A percentile compares a stretch with the other conserved stretches of the same genome.
Conservation (phyloP, 805 yeast species). For the Saccharomycopsis malanga region DNA sequence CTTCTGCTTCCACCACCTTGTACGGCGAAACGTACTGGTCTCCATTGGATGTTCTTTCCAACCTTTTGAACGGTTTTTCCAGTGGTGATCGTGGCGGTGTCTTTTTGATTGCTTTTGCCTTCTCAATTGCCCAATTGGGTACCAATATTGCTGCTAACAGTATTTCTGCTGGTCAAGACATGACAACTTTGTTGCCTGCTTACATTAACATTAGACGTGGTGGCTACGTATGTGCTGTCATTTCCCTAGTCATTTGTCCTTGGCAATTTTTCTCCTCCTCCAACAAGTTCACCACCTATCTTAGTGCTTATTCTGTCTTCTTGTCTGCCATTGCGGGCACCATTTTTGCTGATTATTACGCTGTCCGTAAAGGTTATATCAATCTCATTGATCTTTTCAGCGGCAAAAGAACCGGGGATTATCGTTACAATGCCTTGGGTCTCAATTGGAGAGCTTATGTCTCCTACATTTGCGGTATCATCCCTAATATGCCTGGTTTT, state of each 20-base stretch:
- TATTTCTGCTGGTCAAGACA: conserved; percentile 65
- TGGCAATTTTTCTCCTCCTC: conserved; percentile 73
- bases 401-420: conserved; percentile 37
- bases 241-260: conserved; percentile 70
- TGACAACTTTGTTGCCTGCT: conserved; percentile 57
- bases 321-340: conserved; percentile 80
- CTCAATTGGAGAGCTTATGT: conserved; percentile 78
- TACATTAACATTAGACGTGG: conserved; percentile 74
- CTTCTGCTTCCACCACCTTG: conserved; percentile 65
- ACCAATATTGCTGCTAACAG: conserved; percentile 71
- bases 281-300: conserved; percentile 68
- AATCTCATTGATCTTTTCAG: conserved; percentile 58
- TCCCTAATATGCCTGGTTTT: conserved; percentile 82
- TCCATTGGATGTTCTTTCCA: conserved; percentile 68
- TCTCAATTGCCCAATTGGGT: conserved; percentile 72
- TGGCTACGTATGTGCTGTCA: conserved; percentile 64
- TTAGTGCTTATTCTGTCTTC: conserved; percentile 78
- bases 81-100: conserved; percentile 73
- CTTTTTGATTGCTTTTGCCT: conserved; percentile 62
- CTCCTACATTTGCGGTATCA: conserved; percentile 74
- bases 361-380: conserved; percentile 68
- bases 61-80: conserved; percentile 49
- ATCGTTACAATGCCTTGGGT: conserved; percentile 58
- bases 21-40: conserved; percentile 75
- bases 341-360: conserved; percentile 57